phyloP scores from a whole-genome alignment of 345 rosid species.

The Physaria fendleri region DNA sequence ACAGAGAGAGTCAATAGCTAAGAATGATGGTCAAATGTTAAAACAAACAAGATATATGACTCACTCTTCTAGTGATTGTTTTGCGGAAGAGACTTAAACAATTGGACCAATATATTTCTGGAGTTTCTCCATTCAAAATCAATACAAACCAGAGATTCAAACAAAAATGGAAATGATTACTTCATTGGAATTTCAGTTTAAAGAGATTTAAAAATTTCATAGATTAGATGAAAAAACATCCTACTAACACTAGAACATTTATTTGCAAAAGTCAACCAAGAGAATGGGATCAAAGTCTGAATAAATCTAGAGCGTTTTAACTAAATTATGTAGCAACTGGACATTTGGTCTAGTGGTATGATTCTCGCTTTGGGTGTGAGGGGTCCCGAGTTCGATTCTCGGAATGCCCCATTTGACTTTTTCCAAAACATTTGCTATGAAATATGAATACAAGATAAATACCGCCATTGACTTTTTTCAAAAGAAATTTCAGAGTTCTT shows the following conservation, averaged over 20 bases:
- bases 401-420: conserved; percentile 35
- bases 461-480: too few species aligned
- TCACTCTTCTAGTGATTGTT: not conserved
- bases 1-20: not conserved
- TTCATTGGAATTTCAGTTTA: not conserved
- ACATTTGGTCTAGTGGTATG: conserved; percentile 88
- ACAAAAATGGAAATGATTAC: not conserved
- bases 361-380: conserved; percentile 88
- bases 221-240: not conserved
- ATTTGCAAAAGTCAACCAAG: not conserved
- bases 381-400: conserved; percentile 63
- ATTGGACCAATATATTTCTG: not conserved
- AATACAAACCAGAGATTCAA: not conserved
- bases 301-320: not conserved
- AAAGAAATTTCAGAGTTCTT: too few species aligned
- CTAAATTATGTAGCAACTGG: conserved; percentile 17
- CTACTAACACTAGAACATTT: not conserved
- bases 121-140: not conserved
- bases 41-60: not conserved
- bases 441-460: too few species aligned
- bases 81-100: not conserved
- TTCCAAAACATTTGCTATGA: too few species aligned
- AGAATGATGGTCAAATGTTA: not conserved
- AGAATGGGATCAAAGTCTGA: not conserved
- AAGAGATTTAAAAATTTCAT: not conserved